phyloP scores from a whole-genome alignment of 2,329 filamentous ascomycete species.

The Penicillium aurantiogriseum region DNA sequence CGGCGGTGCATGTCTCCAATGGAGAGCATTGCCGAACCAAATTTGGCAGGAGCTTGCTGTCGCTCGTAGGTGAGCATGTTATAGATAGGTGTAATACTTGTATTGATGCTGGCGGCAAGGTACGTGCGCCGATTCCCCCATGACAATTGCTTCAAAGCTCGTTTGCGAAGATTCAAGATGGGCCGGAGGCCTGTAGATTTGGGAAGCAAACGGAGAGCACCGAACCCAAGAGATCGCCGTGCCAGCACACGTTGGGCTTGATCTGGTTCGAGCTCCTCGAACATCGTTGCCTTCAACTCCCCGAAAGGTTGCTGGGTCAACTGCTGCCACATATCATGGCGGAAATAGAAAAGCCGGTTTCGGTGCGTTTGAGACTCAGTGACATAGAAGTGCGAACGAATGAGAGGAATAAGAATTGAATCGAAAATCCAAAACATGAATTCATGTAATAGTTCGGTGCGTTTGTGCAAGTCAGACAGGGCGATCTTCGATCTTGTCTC shows the following conservation, averaged over 20 bases:
- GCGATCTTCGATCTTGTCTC: constrained; percentile 55
- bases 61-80: constrained; percentile 77
- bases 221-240: constrained; percentile 68
- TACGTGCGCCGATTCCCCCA: constrained; percentile 50
- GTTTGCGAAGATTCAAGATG: constrained; percentile 80
- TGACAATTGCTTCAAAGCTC: constrained; percentile 50
- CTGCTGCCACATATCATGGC: constrained; percentile 84
- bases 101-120: constrained; percentile 66
- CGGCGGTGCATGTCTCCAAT: constrained; percentile 75
- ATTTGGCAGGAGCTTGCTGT: constrained; percentile 52
- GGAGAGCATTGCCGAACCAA: constrained; percentile 81
- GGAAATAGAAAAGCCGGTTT: constrained; percentile 86
- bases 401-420: constrained; percentile 81
- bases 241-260: constrained; percentile 59
- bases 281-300: constrained; percentile 67
- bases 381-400: constrained; percentile 87
- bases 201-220: constrained; percentile 76
- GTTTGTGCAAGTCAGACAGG: constrained; percentile 70
- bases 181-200: constrained; percentile 75
- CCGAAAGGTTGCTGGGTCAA: constrained; percentile 71
- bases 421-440: constrained; percentile 92
- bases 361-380: constrained; percentile 82
- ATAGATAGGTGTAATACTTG: constrained; percentile 69
- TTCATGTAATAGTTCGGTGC: constrained; percentile 75
- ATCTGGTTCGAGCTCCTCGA: constrained; percentile 68